Base-by-base conservation (phyloP, 192 early-diverging fungal species). In the Glomus cerebriforme region DNA sequence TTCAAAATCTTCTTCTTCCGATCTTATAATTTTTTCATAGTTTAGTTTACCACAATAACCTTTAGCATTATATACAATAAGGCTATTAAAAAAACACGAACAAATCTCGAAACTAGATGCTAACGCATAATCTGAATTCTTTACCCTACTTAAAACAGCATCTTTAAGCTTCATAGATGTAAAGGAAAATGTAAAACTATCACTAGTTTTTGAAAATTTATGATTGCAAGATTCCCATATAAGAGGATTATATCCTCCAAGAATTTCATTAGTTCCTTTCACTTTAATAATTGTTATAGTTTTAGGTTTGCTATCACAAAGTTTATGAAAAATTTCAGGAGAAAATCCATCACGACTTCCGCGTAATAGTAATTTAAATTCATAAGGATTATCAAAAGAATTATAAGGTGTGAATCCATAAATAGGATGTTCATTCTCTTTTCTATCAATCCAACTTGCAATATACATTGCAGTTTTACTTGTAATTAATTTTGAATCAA, bases 151-250 rank as follows among this genome's bases (percentile, higher is more conserved):
- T 32, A 62, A n/a, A 62, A 62, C 24, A n/a, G 60, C 12, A n/a
- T 62, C 26, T 12, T n/a, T 10, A 26, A 62, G 12, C 10, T 62
- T 62, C 8, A 2, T 10, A n/a, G 60, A 26, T 7, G 26, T 70
- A 32, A 70, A 39, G 1, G 67, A 34, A 70, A 70, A 70, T 19
- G 34, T 70, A 70, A 70, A 70, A 70, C 67, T 70, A 43, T 70
- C 67, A 34, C 12, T 37, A 10, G 67, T 70, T 34, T 35, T 22
- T 62, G 26, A 62, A 27, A 27, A 70, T 24, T 43, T 43, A 12
- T 43, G 39, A 12, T 69, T 35, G 27, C n/a, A 22, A 27, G n/a
- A 29, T 27, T 22, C 8, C 70, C 70, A 72, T 22, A 26, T 19
- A 29, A 47, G 22, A 10, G 70, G 70, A 29, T 72, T 72, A 54